Evolutionary conservation across 225 moss, liverwort and hornwort species (phyloP).

Genomic region (Neckera pumila): DNA sequence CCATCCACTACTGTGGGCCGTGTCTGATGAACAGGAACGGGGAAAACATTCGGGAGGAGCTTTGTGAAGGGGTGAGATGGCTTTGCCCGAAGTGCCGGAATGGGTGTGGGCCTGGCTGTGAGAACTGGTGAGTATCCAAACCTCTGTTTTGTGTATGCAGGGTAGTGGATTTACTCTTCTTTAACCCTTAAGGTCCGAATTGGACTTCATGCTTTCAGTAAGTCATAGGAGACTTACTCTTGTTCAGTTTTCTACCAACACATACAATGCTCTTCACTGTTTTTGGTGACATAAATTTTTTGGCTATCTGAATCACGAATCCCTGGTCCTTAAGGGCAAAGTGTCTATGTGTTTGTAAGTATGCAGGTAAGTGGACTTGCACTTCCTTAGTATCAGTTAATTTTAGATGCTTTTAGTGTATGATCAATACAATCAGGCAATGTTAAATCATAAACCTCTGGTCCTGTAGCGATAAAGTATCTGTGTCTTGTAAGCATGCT

Average conservation of each 20-base stretch:
- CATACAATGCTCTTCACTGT: neutral
- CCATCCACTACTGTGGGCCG: conserved; percentile 24
- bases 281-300: neutral
- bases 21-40: conserved; percentile 38
- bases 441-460: neutral
- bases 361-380: too few species aligned
- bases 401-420: too few species aligned
- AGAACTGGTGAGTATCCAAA: conserved; percentile 18
- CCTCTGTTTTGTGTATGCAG: neutral
- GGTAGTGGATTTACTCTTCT: neutral
- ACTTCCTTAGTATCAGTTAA: too few species aligned
- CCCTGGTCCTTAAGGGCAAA: neutral
- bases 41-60: conserved; percentile 25
- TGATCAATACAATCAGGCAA: neutral
- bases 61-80: conserved; percentile 27
- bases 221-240: neutral
- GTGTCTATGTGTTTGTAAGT: neutral
- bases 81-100: conserved; percentile 44
- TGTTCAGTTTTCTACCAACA: neutral
- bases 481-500: too few species aligned
- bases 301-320: neutral
- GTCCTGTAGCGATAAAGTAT: too few species aligned
- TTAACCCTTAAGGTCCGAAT: neutral
- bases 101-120: conserved; percentile 41
- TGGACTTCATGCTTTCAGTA: neutral